A percentile compares a stretch with the other conserved stretches of the same genome.
phyloP scores from a whole-genome alignment of 192 early-diverging fungal species.

The Coemansia sp. region DNA sequence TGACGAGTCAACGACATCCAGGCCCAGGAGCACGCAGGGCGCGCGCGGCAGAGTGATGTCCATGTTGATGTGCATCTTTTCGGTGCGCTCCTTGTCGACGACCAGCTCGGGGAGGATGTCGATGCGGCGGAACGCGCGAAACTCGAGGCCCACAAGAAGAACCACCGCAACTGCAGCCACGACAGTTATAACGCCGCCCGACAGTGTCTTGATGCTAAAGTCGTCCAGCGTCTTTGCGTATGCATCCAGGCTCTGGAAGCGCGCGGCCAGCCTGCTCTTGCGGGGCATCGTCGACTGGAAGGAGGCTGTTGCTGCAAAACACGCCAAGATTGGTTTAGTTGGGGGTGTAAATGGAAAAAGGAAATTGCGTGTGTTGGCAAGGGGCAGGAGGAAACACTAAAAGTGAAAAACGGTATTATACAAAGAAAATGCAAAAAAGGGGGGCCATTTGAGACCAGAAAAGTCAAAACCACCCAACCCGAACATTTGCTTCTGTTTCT shows the following conservation, averaged over 20 bases:
- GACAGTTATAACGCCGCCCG: constrained; percentile 86
- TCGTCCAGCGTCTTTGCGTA: constrained; percentile 98
- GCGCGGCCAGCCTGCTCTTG: constrained; percentile 14
- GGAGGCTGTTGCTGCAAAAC: too few relatives aligned
- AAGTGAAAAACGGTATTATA: too few relatives aligned
- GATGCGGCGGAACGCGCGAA: constrained; percentile 72
- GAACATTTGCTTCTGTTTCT: not conserved
- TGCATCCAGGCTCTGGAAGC: constrained; percentile 69
- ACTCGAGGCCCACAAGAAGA: constrained; percentile 79
- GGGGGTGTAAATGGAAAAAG: too few relatives aligned
- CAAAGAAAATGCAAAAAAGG: not conserved
- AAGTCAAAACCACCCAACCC: not conserved
- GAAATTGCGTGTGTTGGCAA: too few relatives aligned
- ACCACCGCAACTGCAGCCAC: constrained; percentile 70
- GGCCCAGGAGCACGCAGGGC: constrained; percentile 87
- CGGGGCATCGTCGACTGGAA: constrained; percentile 11
- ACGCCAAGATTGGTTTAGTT: too few relatives aligned
- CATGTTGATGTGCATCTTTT: constrained; percentile 85
- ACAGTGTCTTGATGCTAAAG: constrained; percentile 79
- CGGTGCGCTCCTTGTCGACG: constrained; percentile 82
- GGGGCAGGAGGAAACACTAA: too few relatives aligned
- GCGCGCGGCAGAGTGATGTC: constrained; percentile 90
- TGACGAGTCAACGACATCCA: constrained; percentile 95
- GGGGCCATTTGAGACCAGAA: not conserved
- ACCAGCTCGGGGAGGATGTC: constrained; percentile 71